Conservation (phyloP, 768 basidiomycete genomes). For the Mycena rebaudengoi region DNA sequence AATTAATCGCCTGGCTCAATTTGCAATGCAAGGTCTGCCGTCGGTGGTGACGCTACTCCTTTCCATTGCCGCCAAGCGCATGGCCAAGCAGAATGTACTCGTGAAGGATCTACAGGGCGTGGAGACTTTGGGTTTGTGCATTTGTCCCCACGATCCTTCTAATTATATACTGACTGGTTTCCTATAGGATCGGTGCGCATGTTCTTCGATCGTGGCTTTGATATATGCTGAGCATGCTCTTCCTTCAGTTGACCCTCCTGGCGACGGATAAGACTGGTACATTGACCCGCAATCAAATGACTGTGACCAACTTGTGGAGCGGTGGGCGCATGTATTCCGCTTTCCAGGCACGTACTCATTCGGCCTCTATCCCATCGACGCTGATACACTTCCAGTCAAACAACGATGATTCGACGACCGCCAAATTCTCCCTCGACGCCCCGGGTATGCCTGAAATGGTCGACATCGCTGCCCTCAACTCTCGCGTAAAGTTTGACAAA, state of each 20-base stretch:
- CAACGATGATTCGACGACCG: slow-evolving; percentile 67
- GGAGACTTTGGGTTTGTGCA: slow-evolving; percentile 74
- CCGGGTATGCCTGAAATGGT: slow-evolving; percentile 73
- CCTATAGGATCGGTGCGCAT: slow-evolving; percentile 36
- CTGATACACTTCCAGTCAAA: slow-evolving; percentile 83
- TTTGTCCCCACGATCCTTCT: too few species aligned
- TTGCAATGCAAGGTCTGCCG: slow-evolving; percentile 64
- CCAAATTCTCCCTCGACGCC: slow-evolving; percentile 56
- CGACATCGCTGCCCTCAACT: slow-evolving; percentile 72
- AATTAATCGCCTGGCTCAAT: slow-evolving; percentile 37
- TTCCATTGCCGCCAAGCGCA: slow-evolving; percentile 75
- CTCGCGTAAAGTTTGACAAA: slow-evolving; percentile 74
- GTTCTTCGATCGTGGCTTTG: slow-evolving; percentile 61
- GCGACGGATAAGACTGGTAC: slow-evolving; percentile 82
- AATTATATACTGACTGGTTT: too few species aligned
- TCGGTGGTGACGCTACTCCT: slow-evolving; percentile 73
- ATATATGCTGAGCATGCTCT: slow-evolving; percentile 19
- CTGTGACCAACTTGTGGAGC: slow-evolving; percentile 76
- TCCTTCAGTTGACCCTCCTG: slow-evolving; percentile 63
- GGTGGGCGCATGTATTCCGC: slow-evolving; percentile 68
- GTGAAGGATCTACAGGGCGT: slow-evolving; percentile 80
- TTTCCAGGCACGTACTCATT: too few species aligned
- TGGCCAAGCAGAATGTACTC: slow-evolving; percentile 77
- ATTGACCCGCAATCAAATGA: slow-evolving; percentile 77
- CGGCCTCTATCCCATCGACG: too few species aligned